Evolutionary conservation across 176 grass and related monocot genomes (phyloP).

Genomic region (Saccharum spontaneum): DNA sequence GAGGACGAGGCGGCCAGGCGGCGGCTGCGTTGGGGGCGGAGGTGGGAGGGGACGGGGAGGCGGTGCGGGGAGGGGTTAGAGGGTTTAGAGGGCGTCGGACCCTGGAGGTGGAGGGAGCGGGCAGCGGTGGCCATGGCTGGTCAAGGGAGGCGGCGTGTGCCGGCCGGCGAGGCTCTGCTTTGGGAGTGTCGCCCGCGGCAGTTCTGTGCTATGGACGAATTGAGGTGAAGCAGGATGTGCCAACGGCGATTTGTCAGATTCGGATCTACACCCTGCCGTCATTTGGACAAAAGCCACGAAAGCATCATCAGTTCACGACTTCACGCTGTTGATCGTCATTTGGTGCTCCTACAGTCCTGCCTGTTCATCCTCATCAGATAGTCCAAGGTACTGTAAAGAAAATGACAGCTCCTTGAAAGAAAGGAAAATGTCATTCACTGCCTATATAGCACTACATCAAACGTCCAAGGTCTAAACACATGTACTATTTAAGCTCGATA

Average conservation of each 20-base stretch:
- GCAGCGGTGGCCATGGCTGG: slow-evolving; percentile 30
- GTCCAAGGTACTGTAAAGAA: too few relatives aligned
- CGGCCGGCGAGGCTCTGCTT: background rate
- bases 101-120: slow-evolving; percentile 21
- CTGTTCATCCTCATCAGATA: too few relatives aligned
- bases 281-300: background rate
- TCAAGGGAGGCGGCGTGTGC: slow-evolving; percentile 24
- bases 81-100: background rate
- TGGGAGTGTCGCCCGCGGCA: slow-evolving; percentile 20
- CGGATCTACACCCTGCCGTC: too few relatives aligned
- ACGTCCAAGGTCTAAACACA: too few relatives aligned
- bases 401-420: too few relatives aligned
- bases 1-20: slow-evolving; percentile 20
- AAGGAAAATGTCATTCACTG: too few relatives aligned
- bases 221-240: background rate
- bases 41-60: slow-evolving; percentile 5
- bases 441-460: too few relatives aligned
- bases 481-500: too few relatives aligned
- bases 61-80: background rate
- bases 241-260: slow-evolving; percentile 2
- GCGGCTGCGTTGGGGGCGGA: background rate
- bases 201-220: background rate
- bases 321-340: background rate
- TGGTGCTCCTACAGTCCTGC: too few relatives aligned
- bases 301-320: background rate